Conservation (phyloP, 208 protist species). For the Crithidia brevicula region DNA sequence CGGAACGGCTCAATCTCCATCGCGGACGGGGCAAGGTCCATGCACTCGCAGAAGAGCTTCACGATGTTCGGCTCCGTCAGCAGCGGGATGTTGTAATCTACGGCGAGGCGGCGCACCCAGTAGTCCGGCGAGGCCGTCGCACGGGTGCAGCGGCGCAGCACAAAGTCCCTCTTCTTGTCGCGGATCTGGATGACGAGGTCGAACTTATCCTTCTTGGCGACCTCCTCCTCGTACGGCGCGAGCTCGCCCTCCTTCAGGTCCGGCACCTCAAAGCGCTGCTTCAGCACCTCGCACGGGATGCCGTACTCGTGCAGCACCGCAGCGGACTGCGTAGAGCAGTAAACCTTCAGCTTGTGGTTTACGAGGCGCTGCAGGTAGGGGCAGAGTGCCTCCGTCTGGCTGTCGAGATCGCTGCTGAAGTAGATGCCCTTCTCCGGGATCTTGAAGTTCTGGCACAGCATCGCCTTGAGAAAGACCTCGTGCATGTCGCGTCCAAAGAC, state of each 20-base stretch:
- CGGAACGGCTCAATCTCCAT: slow-evolving; percentile 87
- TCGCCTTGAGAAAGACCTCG: slow-evolving; percentile 93
- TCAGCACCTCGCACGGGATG: slow-evolving; percentile 69
- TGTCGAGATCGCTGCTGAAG: slow-evolving; percentile 77
- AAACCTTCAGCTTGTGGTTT: slow-evolving; percentile 52
- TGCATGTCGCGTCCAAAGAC: slow-evolving; percentile 92
- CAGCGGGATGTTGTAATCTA: slow-evolving; percentile 91
- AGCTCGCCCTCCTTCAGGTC: slow-evolving; percentile 1
- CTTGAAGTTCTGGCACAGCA: slow-evolving; percentile 84
- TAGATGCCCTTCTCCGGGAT: slow-evolving; percentile 86
- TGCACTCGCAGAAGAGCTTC: slow-evolving; percentile 74
- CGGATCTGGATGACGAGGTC: slow-evolving; percentile 92
- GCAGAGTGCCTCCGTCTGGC: slow-evolving; percentile 49
- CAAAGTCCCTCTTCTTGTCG: slow-evolving; percentile 84
- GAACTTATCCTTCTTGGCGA: slow-evolving; percentile 69
- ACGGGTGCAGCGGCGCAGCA: slow-evolving; percentile 75
- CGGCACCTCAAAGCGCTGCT: slow-evolving; percentile 38
- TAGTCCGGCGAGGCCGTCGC: slow-evolving; percentile 81
- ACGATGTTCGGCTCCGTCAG: slow-evolving; percentile 89
- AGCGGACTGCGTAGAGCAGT: slow-evolving; percentile 74
- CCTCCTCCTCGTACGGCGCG: slow-evolving; percentile 52
- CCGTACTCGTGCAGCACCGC: slow-evolving; percentile 83
- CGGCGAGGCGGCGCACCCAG: slow-evolving; percentile 87
- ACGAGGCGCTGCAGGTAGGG: slow-evolving; percentile 62
- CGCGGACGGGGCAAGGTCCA: slow-evolving; percentile 41